Evolutionary conservation across 2,329 filamentous ascomycete species (phyloP).

Genomic region (Dothistroma septosporum): DNA sequence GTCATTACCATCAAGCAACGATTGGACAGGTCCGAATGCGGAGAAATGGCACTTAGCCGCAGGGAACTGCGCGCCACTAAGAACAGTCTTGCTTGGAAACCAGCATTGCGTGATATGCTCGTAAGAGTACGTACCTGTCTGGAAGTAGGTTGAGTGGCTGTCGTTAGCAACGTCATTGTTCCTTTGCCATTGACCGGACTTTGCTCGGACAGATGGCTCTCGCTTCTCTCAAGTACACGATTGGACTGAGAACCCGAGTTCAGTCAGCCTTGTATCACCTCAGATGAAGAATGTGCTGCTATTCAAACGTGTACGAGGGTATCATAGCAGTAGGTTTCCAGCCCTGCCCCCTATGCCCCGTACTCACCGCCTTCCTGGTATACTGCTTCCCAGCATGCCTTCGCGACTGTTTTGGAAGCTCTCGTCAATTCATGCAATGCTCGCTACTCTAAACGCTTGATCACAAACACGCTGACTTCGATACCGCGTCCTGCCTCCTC

Average conservation of each 20-base stretch:
- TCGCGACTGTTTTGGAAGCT: background rate
- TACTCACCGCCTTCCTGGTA: background rate
- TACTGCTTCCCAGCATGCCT: background rate
- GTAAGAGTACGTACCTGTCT: background rate
- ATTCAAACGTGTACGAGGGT: conserved; percentile 4
- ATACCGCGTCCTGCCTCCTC: conserved; percentile 37
- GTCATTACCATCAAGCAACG: conserved; percentile 8
- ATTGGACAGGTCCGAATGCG: background rate
- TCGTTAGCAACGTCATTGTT: conserved; percentile 7
- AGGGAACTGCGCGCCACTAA: conserved; percentile 9
- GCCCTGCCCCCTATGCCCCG: background rate
- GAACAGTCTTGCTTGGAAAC: conserved; percentile 6
- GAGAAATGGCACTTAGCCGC: conserved; percentile 3
- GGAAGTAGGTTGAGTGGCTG: background rate
- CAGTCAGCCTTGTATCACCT: background rate
- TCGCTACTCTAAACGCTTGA: conserved; percentile 34
- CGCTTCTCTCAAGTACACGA: background rate
- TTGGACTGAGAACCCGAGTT: background rate
- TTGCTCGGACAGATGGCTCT: background rate
- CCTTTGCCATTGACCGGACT: background rate
- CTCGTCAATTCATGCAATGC: conserved; percentile 8
- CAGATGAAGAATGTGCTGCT: background rate
- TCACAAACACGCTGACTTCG: conserved; percentile 48
- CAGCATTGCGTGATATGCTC: conserved; percentile 9
- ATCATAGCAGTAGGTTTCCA: background rate